Percentiles rank a stretch among this genome's conserved stretches.
These are phyloP conservation scores for Magnaporthales sp. DNA, from an alignment of 2,329 filamentous ascomycete species.

Conservation along the genomic window DNA sequence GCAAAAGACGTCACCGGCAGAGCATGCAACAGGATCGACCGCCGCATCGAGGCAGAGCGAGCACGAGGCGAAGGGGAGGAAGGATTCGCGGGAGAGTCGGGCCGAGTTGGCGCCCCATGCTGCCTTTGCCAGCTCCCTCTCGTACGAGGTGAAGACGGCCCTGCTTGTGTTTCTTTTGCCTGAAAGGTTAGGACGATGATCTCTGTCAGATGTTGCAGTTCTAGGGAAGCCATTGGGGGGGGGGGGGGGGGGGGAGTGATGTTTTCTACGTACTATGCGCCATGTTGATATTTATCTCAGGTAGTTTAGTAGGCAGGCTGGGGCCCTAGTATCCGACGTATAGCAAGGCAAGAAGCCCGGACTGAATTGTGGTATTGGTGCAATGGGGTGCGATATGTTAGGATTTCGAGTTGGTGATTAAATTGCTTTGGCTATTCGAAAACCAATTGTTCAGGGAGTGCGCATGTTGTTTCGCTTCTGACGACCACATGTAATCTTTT, in stretches of 20 bases:
- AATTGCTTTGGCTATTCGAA: neutral
- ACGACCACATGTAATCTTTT: neutral
- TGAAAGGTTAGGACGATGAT: conserved; percentile 19
- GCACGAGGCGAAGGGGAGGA: conserved; percentile 85
- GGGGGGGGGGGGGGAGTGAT: neutral
- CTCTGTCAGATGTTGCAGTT: neutral
- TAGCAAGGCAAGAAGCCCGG: too few species aligned
- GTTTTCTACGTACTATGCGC: conserved; percentile 33
- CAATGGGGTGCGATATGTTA: neutral
- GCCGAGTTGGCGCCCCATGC: conserved; percentile 77
- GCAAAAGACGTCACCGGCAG: conserved; percentile 84
- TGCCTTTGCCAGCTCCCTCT: conserved; percentile 71
- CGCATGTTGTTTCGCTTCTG: neutral
- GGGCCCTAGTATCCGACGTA: neutral
- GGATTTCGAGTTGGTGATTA: neutral
- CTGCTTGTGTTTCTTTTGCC: conserved; percentile 86
- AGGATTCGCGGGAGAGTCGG: conserved; percentile 83
- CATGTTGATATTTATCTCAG: conserved; percentile 17
- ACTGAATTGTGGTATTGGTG: neutral
- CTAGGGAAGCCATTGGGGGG: neutral
- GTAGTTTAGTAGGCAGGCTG: neutral
- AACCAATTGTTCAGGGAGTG: neutral
- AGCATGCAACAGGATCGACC: conserved; percentile 74
- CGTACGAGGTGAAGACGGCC: conserved; percentile 88
- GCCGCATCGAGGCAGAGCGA: conserved; percentile 77